phyloP scores from a whole-genome alignment of 208 protist species.

The Acanthamoeba triangularis region DNA sequence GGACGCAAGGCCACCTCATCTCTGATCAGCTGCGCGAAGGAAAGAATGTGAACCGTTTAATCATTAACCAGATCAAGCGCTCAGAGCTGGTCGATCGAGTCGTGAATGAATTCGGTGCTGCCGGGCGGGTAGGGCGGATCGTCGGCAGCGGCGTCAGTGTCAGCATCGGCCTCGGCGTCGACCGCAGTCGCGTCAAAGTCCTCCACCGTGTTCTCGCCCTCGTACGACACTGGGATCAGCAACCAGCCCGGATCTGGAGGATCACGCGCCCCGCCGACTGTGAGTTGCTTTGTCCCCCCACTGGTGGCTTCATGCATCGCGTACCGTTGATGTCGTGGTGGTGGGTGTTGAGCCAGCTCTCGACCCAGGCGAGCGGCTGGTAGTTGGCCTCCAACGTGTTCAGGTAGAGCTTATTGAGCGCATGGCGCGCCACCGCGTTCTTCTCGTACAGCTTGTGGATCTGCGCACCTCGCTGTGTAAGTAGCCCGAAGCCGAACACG shows the following conservation, averaged over 20 bases:
- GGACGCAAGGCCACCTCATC: too few species aligned
- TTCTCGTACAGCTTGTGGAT: conserved; percentile 68
- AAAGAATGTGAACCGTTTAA: too few species aligned
- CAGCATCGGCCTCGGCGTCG: background rate
- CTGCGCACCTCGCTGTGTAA: background rate
- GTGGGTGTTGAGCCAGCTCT: conserved; percentile 31
- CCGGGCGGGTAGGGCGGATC: background rate
- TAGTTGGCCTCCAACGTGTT: background rate
- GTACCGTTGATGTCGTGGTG: conserved; percentile 51
- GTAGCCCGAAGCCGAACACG: too few species aligned
- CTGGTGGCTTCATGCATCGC: background rate
- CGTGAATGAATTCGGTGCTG: background rate
- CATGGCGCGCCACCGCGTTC: background rate
- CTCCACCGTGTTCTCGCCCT: background rate
- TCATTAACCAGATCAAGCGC: background rate
- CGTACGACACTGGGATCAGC: background rate
- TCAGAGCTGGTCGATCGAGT: background rate
- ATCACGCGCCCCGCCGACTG: too few species aligned
- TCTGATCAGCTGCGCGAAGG: background rate
- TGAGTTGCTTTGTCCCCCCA: too few species aligned
- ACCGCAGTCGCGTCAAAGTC: background rate
- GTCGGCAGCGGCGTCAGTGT: background rate
- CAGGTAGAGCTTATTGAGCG: conserved; percentile 8
- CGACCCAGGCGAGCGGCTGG: conserved; percentile 51
- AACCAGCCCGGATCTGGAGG: conserved; percentile 13